Base-by-base conservation (phyloP, 305 asterid genomes). In the Salvia sclarea region DNA sequence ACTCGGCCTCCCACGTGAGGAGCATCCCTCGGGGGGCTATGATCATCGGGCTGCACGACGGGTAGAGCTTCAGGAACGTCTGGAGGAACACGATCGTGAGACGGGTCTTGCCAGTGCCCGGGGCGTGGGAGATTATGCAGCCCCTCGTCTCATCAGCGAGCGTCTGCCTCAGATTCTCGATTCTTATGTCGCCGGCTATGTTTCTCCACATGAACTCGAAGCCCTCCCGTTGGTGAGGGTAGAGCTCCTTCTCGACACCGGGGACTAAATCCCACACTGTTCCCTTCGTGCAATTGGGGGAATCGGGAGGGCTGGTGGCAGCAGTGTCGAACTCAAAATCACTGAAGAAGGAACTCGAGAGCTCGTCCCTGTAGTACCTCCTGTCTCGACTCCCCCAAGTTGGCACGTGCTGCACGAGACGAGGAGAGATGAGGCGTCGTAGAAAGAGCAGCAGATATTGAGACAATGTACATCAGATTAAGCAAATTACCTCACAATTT, bases 101-200 rank as follows among this genome's bases (percentile, higher is more conserved):
- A 25, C 84, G 79, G 6, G 93, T 81, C 68, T 91, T 89, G 21
- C 96, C 96, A 0, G 97, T 91, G 8, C 96, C 95, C 10, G 95
- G 97, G 3, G 95, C 96, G 45, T 91, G 97, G 6, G 95, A 88
- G 1, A 91, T 91, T 22, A 91, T 91, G 79, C 96, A 88, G 12
- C 97, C 91, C 4, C 75, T 72, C 28, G 84, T 85, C 22, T 59
- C 66, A 1, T 52, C 66, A 0, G 79, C 33, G 0, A 76, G 79
- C 0, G 77, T 72, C 12, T 48, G 21, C 30, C 59, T 62, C 65
- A 86, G 79, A 0, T 85, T 76, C 24, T 86, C 83, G 0, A 87
- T 52, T 17, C 37, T 5, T 4, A 75, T 82, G 43, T 65, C 87
- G 31, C 93, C 96, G 0, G 82, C 93, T 21, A 91, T 69, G 17